phyloP scores from a whole-genome alignment of 75 land plant species.

The Pinus albicaulis region DNA sequence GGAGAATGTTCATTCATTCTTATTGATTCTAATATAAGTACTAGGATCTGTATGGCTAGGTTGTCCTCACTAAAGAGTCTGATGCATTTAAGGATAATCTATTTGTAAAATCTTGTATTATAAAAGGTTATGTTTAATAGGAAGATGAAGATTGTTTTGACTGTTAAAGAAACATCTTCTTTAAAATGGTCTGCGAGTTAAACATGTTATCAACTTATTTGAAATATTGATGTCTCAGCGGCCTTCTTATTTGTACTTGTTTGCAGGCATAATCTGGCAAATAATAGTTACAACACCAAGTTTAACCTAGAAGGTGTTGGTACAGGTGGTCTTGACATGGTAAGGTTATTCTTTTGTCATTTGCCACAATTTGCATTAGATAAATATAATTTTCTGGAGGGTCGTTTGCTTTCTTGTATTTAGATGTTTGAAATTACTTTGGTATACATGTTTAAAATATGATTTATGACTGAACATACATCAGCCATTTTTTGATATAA shows the following conservation, averaged over 20 bases:
- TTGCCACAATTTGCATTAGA: neutral
- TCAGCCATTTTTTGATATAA: neutral
- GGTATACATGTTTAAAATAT: neutral
- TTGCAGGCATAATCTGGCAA: conserved; percentile 1
- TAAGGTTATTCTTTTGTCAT: neutral
- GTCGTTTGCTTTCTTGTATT: neutral
- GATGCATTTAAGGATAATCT: too few species aligned
- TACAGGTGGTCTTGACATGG: conserved; percentile 1
- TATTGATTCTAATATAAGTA: too few species aligned
- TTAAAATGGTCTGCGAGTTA: too few species aligned
- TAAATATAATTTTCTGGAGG: neutral
- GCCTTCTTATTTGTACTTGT: neutral
- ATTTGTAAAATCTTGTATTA: too few species aligned
- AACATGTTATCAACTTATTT: too few species aligned
- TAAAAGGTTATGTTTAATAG: too few species aligned
- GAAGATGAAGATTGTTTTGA: too few species aligned
- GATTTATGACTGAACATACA: neutral
- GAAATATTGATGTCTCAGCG: too few species aligned
- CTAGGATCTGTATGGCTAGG: too few species aligned
- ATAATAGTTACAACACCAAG: neutral
- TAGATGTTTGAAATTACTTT: neutral
- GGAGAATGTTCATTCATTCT: too few species aligned
- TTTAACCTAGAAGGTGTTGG: neutral
- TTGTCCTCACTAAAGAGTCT: too few species aligned
- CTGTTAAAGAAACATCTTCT: too few species aligned